Evolutionary conservation across 2,329 filamentous ascomycete species (phyloP).

Genomic region (Neofusicoccum cordaticola): DNA sequence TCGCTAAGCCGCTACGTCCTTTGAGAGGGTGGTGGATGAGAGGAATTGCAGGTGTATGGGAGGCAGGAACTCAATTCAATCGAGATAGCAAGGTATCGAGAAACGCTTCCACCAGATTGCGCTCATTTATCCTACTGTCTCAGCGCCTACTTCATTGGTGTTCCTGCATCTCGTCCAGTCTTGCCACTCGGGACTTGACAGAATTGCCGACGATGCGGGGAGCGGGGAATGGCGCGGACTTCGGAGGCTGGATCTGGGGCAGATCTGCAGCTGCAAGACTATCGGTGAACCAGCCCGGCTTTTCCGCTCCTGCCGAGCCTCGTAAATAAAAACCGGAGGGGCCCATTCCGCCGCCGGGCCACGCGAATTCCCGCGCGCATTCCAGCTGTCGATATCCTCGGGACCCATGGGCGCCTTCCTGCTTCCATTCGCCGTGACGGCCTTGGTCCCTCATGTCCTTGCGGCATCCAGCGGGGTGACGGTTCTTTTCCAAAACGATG

Average conservation of each 20-base stretch:
- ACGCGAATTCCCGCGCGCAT: too few species aligned
- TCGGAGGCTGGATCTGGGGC: neutral
- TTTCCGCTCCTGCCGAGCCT: neutral
- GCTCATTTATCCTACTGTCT: too few species aligned
- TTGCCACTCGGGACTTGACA: too few species aligned
- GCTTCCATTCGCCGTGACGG: neutral
- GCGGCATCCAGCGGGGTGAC: neutral
- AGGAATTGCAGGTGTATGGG: too few species aligned
- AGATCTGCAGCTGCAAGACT: neutral
- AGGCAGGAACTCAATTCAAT: too few species aligned
- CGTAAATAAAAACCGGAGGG: neutral
- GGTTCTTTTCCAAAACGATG: constrained; percentile 7
- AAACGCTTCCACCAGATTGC: too few species aligned
- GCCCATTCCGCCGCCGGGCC: too few species aligned
- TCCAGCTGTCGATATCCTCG: too few species aligned
- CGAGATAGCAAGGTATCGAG: too few species aligned
- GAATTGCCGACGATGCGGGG: neutral
- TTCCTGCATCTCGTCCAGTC: too few species aligned
- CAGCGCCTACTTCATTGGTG: too few species aligned
- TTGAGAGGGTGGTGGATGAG: neutral
- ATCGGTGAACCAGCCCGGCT: neutral
- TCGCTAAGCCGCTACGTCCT: neutral
- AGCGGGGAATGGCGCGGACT: neutral
- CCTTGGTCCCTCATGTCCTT: neutral
- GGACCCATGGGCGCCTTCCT: neutral